Base-by-base conservation (phyloP, 2,329 filamentous ascomycete genomes). In the Aspergillus awamori region DNA sequence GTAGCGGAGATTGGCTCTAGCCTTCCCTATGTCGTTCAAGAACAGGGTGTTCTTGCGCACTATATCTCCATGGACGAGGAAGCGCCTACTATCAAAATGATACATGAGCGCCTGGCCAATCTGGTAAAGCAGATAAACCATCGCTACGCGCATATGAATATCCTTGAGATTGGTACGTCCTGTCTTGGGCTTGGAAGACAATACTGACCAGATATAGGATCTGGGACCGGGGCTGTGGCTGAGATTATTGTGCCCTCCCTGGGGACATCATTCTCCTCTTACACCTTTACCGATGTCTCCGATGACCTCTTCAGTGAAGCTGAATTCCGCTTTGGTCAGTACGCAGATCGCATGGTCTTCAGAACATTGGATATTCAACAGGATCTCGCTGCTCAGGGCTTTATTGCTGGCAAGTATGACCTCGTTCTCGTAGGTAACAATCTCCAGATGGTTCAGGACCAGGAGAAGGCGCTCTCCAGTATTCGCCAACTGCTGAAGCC, bases 351-450 rank as follows among this genome's bases (percentile, higher is more conserved):
- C 15, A 51, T 51, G 48, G 5, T 15, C 22, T 51, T 28, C 26
- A 55, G 43, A 22, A 55, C 28, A 1, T 56, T 80, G 1, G 69
- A 80, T 58, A 67, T 80, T 28, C 72, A 76, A 20, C 28, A 30
- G 5, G 70, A 75, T 36, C 72, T 71, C 1, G 22, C 62, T 3
- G 60, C 61, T 0, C 78, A 82, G 61, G 76, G 75, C 0, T 79
- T 80, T 54, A 65, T 67, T 22, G 61, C 62, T 20, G 65, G 60
- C 10, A 65, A 57, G 39, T 74, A 77, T 52, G 78, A 81, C 62
- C 57, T 80, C 5, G 65, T 80, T 20, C 61, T 80, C 33, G 78
- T 77, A 2, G 69, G 68, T 45, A 74, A 77, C 52, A 73, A 77
- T 0, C 65, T 83, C 0, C 77, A 81, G 55, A 76, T 76, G 1